Evolutionary conservation across 805 yeast species (phyloP), one percentile per base, ranked within the genome.

Genomic region (Isabelozyma pseudorhagii): DNA sequence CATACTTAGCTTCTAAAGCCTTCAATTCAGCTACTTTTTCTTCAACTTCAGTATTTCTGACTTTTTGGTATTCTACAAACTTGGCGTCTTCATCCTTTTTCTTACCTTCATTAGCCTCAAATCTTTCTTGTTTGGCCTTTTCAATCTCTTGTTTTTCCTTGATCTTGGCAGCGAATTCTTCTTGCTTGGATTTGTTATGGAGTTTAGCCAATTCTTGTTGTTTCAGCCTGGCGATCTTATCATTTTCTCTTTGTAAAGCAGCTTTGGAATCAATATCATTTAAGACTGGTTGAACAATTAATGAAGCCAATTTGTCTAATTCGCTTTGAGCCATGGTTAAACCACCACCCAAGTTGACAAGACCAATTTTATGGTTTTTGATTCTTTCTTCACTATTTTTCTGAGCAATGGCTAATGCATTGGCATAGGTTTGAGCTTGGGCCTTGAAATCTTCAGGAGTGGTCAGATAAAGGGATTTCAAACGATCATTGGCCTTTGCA

Each of bases 281-380:
- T 60, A 93, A 73, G 5, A 93, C 91, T 8, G 99, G 99, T 56
- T 80, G 77, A 50, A 94, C 96, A 61, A 88, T 76, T 44, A 83
- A 78, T 52, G 82, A 72, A 17, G 99, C 98, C 72, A 93, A 80
- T 46, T 78, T 78, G 54, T 89, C 86, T 53, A 94, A 81, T 60
- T 92, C 97, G 17, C 75, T 79, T 51, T 79, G 86, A 39, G 87
- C 75, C 79, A 93, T 82, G 60, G 78, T 81, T 50, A 89, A 76
- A 2, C 97, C 98, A 54, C 96, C 97, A 52, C 99, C 99, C 54
- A 93, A 70, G 61, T 89, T 78, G 58, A 90, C 74, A 38, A 68
- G 59, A 38, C 78, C 78, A 64, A 84, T 80, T 54, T 84, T 82
- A 53, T 76, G 74, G 45, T 61, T 57, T 43, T 62, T 61, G 46